Conservation (phyloP, 1,284 basidiomycete species). For the Ceratobasidium sp. region DNA sequence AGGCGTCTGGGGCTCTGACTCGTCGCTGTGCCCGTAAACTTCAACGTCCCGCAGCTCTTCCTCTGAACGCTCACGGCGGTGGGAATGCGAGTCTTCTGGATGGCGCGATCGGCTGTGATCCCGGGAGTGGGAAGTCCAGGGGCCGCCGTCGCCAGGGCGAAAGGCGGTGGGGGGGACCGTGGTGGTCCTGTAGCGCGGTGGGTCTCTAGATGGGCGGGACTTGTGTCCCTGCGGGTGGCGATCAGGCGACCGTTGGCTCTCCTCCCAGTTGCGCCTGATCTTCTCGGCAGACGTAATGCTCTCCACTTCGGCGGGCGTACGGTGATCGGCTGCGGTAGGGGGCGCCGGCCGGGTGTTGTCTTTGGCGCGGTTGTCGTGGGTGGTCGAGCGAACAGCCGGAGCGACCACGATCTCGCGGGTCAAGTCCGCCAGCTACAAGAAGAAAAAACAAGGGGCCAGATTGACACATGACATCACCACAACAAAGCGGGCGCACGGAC, state of each 20-base stretch:
- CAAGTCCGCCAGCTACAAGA: conserved; percentile 22
- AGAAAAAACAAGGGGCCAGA: conserved; percentile 14
- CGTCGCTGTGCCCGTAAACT: conserved; percentile 23
- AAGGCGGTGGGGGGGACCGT: conserved; percentile 22
- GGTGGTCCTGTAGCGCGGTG: neutral
- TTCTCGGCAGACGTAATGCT: conserved; percentile 31
- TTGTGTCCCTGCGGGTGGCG: neutral
- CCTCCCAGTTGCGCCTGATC: conserved; percentile 28
- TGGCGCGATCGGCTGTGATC: neutral
- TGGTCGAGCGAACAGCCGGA: neutral
- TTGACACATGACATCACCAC: conserved; percentile 38
- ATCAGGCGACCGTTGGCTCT: conserved; percentile 21
- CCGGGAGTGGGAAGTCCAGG: conserved; percentile 7
- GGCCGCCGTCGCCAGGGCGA: conserved; percentile 8
- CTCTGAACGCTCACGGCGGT: neutral
- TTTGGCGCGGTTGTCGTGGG: conserved; percentile 15
- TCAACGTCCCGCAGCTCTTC: conserved; percentile 9
- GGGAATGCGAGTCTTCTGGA: neutral
- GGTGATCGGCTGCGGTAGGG: conserved; percentile 7
- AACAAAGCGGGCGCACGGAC: conserved; percentile 33
- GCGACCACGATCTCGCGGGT: conserved; percentile 13
- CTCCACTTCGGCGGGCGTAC: conserved; percentile 3
- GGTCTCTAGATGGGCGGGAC: neutral
- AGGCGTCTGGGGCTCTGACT: conserved; percentile 12
- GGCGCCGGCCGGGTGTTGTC: too few relatives aligned